Evolutionary conservation across 768 basidiomycete genomes (phyloP), one percentile per base, ranked within the genome.

Genomic region (Leucosporidium creatinivorum): DNA sequence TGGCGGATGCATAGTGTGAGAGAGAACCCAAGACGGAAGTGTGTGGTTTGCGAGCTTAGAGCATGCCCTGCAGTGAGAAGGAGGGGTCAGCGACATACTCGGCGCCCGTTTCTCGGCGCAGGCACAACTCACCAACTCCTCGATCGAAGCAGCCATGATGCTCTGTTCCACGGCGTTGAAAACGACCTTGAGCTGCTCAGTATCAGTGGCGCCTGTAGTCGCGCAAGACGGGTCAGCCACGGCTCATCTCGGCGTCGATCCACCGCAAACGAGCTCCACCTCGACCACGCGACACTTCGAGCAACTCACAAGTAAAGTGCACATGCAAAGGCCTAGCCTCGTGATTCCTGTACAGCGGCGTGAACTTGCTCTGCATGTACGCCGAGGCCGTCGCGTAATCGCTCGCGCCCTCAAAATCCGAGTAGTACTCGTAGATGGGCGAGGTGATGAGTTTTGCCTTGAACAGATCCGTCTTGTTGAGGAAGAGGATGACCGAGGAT

Each of bases 371-470:
- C 25, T 87, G 79, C 68, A 87, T 80, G 76, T 86, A 87, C 73
- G 89, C 86, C 79, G 91, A 94, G 2, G 92, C 93, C 21, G 86
- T 84, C 72, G 94, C 91, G 78, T 94, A 89, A 80, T 89, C 89
- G 73, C 59, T 83, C 18, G 91, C 91, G 39, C 91, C 91, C 6
- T 77, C 79, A 80, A 86, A 94, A 74, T 94, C 92, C 9, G 91
- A 89, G 86, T 94, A 93, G 81, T 91, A 93, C 77, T 91, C 81
- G 31, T 82, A 85, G 52, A 94, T 81, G 7, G 91, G 90, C 52
- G 89, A 91, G 50, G 85, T 81, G 1, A 89, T 89, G 5, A 96
- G 83, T 77, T 96, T 97, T 77, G 91, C 64, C 48, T 66, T 65
- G 78, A 96, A 96, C 50, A 94, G 81, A 79, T 98, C 94, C 77